Base-by-base conservation (phyloP, 441 rosid genomes). In the Sinapis alba region DNA sequence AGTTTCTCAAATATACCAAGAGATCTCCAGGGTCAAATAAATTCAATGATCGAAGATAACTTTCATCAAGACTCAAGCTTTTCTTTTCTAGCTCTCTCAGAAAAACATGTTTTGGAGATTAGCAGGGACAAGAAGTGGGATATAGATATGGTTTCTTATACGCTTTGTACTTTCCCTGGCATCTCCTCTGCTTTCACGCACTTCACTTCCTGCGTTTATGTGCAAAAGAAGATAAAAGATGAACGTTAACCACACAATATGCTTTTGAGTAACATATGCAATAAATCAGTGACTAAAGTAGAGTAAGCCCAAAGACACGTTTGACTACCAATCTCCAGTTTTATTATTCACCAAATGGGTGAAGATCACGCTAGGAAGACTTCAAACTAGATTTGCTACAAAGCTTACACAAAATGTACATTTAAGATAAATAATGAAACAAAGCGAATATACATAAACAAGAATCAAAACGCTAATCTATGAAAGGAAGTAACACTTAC, bases 401-500 rank as follows among this genome's bases (percentile, higher is more conserved):
- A 78, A 59, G 73, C 58, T 41, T 50, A 70, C 59, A 21, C 12
- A 36, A 47, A 71, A 59, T 77, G 64, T 9, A 3, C 4, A 7
- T 32, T 7, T 6, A 7, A 7, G 10, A 32, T 58, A 2, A 7
- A 32, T 58, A 2, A 28, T 15, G 16, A 56, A 43, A 10, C 18
- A 23, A 30, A 45, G 9, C 4, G 7, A 27, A 59, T 4, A 11
- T 36, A 34, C 16, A 20, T 41, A 54, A 54, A 1, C 7, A 24
- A 76, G 54, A 63, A 56, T 26, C 19, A 8, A 21, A n/a, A 27
- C 20, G 43, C 0, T 6, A 24, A 7, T 30, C 4, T 21, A 56
- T 16, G 58, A 62, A 68, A 36, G 6, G 20, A 51, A 51, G 13
- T 26, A 78, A 78, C 64, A 71, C 87, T 83, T 84, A 91, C 98